Conservation (phyloP, 2,329 filamentous ascomycete genomes). For the Whalleya microplaca region DNA sequence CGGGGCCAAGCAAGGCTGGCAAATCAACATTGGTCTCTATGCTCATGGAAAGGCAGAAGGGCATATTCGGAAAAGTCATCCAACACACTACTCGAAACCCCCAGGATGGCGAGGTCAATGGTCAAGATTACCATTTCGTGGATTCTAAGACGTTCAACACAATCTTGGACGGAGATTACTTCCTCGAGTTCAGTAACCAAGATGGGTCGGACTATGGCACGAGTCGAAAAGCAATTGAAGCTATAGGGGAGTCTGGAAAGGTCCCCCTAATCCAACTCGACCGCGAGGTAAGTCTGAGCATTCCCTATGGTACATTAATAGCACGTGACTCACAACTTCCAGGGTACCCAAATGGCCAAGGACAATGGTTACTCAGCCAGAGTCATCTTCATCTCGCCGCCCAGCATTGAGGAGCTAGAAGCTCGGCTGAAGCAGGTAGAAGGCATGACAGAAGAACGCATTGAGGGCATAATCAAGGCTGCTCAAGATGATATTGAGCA, state of each 20-base stretch:
- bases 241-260: slow-evolving; percentile 57
- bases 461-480: slow-evolving; percentile 47
- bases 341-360: slow-evolving; percentile 61
- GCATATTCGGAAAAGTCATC: slow-evolving; percentile 64
- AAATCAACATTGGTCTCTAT: slow-evolving; percentile 66
- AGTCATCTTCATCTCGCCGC: slow-evolving; percentile 56
- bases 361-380: slow-evolving; percentile 60
- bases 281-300: slow-evolving; percentile 48
- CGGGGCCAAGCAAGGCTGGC: slow-evolving; percentile 64
- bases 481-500: slow-evolving; percentile 48
- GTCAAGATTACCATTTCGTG: slow-evolving; percentile 60
- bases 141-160: slow-evolving; percentile 57
- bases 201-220: slow-evolving; percentile 60
- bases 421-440: slow-evolving; percentile 46
- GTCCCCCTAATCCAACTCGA: slow-evolving; percentile 62
- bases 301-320: background rate
- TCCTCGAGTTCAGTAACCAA: slow-evolving; percentile 59
- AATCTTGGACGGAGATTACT: slow-evolving; percentile 62
- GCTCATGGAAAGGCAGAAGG: slow-evolving; percentile 65
- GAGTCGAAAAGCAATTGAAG: slow-evolving; percentile 55
- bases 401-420: slow-evolving; percentile 43
- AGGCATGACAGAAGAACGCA: slow-evolving; percentile 49
- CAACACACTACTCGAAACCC: slow-evolving; percentile 59
- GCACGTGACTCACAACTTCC: background rate
- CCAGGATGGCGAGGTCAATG: slow-evolving; percentile 54